These are phyloP conservation scores for Endocladia muricata DNA, from an alignment of 31 red algal genomes.

Conservation along the genomic window DNA sequence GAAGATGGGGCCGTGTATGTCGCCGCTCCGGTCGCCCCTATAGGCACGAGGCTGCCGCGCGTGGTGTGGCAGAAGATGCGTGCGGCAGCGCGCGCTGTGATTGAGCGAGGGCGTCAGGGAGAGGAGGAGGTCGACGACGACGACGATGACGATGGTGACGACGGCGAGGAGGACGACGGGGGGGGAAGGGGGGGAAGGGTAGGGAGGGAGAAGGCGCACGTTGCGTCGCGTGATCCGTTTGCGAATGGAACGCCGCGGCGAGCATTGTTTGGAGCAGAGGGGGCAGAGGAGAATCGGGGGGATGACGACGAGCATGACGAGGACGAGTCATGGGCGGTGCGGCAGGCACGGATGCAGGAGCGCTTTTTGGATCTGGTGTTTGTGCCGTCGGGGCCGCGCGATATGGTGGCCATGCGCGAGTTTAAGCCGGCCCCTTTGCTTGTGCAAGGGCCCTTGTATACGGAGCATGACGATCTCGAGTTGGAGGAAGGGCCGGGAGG, in stretches of 20 bases:
- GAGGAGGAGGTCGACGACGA: neutral
- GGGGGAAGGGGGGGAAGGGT: neutral
- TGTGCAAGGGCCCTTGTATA: constrained; percentile 47
- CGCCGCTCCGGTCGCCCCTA: constrained; percentile 52
- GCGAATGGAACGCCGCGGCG: neutral
- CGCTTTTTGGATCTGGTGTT: constrained; percentile 54
- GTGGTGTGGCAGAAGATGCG: constrained; percentile 4
- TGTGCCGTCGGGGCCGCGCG: neutral
- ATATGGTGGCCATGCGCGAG: constrained; percentile 51
- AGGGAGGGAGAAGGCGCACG: no score
- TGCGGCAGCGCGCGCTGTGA: neutral
- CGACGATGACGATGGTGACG: neutral
- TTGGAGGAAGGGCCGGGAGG: neutral
- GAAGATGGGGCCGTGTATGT: constrained; percentile 45
- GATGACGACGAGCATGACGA: constrained; percentile 1
- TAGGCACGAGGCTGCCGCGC: constrained; percentile 24
- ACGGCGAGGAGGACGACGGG: neutral
- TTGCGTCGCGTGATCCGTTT: neutral
- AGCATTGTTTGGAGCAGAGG: constrained; percentile 13
- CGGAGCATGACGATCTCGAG: constrained; percentile 17
- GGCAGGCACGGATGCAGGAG: constrained; percentile 42
- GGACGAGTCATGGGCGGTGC: constrained; percentile 19
- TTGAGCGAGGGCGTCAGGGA: neutral
- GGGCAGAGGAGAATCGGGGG: neutral
- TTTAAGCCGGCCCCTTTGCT: constrained; percentile 55